A percentile compares a stretch with the other conserved stretches of the same genome.
Conservation (phyloP, 768 basidiomycete species). For the Mycena amicta region DNA sequence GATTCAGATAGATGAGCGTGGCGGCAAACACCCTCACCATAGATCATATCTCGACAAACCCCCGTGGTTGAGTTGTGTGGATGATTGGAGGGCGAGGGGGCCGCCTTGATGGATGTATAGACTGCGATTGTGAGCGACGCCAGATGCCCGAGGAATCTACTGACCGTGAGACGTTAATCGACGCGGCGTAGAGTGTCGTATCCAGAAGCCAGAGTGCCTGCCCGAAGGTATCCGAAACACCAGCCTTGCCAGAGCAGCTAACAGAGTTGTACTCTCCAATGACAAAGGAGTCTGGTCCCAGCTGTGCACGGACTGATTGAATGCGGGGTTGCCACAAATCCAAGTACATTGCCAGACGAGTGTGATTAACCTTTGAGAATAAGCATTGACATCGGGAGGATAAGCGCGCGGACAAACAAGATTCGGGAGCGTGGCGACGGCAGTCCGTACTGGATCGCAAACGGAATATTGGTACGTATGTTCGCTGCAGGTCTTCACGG, state of each 20-base stretch:
- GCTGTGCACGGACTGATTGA: slow-evolving; percentile 44
- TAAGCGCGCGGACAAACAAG: slow-evolving; percentile 33
- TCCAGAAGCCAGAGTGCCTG: slow-evolving; percentile 57
- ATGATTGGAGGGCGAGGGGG: slow-evolving; percentile 52
- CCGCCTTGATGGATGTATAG: slow-evolving; percentile 60
- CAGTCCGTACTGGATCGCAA: slow-evolving; percentile 44
- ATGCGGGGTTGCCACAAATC: slow-evolving; percentile 60
- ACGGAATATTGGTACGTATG: slow-evolving; percentile 59
- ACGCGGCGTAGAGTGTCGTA: slow-evolving; percentile 50
- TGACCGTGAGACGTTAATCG: slow-evolving; percentile 51
- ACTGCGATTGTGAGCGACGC: slow-evolving; percentile 26
- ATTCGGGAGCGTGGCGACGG: slow-evolving; percentile 52
- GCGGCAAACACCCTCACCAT: slow-evolving; percentile 37
- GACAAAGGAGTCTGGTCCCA: slow-evolving; percentile 51
- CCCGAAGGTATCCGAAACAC: slow-evolving; percentile 57
- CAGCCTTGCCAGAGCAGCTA: slow-evolving; percentile 52
- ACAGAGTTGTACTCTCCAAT: slow-evolving; percentile 61
- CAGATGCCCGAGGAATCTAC: background rate
- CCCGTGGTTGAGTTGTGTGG: slow-evolving; percentile 52
- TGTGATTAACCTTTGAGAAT: slow-evolving; percentile 50
- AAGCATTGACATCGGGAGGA: background rate
- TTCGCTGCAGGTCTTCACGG: slow-evolving; percentile 53
- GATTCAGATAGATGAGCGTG: background rate
- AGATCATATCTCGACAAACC: slow-evolving; percentile 48
- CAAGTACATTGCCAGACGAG: slow-evolving; percentile 52